Conservation (phyloP, 192 early-diverging fungal species). For the Backusella parvicylindrica region DNA sequence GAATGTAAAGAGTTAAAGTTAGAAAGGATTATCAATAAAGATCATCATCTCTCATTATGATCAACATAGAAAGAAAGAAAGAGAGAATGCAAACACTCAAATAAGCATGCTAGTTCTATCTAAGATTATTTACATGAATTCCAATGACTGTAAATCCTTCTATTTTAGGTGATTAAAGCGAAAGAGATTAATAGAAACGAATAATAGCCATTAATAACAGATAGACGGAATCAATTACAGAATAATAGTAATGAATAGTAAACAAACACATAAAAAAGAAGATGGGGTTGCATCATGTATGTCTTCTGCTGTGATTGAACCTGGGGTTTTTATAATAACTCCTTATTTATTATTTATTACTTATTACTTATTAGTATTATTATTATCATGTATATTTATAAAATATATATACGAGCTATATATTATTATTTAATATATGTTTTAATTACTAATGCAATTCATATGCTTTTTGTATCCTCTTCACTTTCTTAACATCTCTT, state of each 20-base stretch:
- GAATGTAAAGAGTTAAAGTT: background rate
- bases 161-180: background rate
- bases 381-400: background rate
- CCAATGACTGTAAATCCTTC: background rate
- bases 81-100: background rate
- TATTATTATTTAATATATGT: background rate
- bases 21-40: background rate
- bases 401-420: background rate
- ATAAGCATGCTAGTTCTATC: background rate
- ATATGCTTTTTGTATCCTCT: background rate
- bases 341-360: background rate
- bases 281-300: background rate
- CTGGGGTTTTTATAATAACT: background rate
- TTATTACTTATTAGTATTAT: background rate
- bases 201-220: background rate
- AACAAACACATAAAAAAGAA: background rate
- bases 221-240: background rate
- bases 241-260: background rate
- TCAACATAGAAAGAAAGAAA: background rate
- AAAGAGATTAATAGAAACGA: background rate
- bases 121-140: background rate
- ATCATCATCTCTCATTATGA: background rate
- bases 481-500: background rate
- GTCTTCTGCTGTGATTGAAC: slow-evolving; percentile 1
- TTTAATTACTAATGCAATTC: slow-evolving; percentile 1